Evolutionary conservation across 2,329 filamentous ascomycete genomes (phyloP).

Genomic region (Curvularia sp.): DNA sequence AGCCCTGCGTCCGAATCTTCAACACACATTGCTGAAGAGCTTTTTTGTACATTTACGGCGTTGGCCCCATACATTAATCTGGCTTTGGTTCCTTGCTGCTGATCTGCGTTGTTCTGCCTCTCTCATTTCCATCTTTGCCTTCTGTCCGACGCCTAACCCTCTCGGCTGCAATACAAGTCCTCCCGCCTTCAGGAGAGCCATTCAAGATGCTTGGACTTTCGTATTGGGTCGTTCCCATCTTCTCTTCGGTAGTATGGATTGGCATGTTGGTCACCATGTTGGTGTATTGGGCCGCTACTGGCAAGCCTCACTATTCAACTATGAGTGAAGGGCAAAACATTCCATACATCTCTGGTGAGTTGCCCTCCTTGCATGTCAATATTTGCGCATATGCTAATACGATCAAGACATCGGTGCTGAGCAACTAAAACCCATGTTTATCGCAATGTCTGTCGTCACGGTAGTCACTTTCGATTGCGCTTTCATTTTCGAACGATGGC

Average conservation of each 20-base stretch:
- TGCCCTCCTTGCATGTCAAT: too few species aligned
- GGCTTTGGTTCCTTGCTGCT: slow-evolving; percentile 2
- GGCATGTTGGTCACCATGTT: slow-evolving; percentile 74
- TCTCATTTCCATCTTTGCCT: slow-evolving; percentile 3
- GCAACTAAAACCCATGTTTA: slow-evolving; percentile 77
- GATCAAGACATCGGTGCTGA: slow-evolving; percentile 63
- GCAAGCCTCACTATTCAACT: slow-evolving; percentile 65
- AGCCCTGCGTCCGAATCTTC: slow-evolving; percentile 16
- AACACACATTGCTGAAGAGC: background rate
- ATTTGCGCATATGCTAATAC: slow-evolving; percentile 29
- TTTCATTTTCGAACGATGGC: slow-evolving; percentile 82
- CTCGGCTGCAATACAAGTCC: slow-evolving; percentile 6
- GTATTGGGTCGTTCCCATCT: slow-evolving; percentile 71
- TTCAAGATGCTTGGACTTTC: slow-evolving; percentile 51
- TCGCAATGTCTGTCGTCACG: slow-evolving; percentile 73
- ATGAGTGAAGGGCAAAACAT: slow-evolving; percentile 68
- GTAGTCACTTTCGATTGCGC: slow-evolving; percentile 81
- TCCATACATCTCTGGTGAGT: slow-evolving; percentile 73
- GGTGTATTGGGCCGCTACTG: slow-evolving; percentile 70
- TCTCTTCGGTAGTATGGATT: slow-evolving; percentile 63
- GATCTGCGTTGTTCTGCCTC: slow-evolving; percentile 7
- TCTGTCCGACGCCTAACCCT: slow-evolving; percentile 13
- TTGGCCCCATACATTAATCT: slow-evolving; percentile 12
- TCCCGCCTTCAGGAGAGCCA: slow-evolving; percentile 4
- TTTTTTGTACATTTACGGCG: slow-evolving; percentile 8